Base-by-base conservation (phyloP, 345 rosid species). In the Eucalyptus dawsonii region DNA sequence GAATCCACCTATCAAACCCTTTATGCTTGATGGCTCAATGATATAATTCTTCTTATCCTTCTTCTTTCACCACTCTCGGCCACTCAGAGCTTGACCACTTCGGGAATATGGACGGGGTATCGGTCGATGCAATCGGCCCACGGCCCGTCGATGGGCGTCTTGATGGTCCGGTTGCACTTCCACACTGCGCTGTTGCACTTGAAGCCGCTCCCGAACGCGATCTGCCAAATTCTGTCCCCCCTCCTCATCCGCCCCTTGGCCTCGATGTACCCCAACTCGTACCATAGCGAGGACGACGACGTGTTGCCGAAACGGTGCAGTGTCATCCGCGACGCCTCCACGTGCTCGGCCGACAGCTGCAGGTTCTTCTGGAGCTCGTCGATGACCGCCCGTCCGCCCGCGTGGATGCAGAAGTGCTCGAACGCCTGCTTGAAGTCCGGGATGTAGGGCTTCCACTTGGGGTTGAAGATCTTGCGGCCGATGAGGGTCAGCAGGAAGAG, bases 321-420 rank as follows among this genome's bases (percentile, higher is more conserved):
- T 24, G 99, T 90, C 99, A 96, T 97, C 92, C 96, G 94, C 1
- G 96, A 97, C 2, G 99, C 99, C 81, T 97, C 99, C 15, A 96
- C 97, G 69, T 97, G 96, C 89, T 94, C 95, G 12, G 91, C 92
- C 13, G 96, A 92, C 9, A 97, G 92, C 92, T 95, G 94, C 27
- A 97, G 93, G 91, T 93, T 95, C 97, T 94, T 95, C 80, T 96
- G 96, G 4, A 97, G 91, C 90, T 94, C 98, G 58, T 96, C 99
- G 40, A 97, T 95, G 31, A 97, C 99, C 2, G 98, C 99, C 86
- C 97, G 92, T 14, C 99, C 99, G 14, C 99, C 99, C 2, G 99
- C 99, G 80, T 97, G 99, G 88, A 97, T 95, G 90, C 99, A 96
- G 83, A 96, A 97, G 88, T 97, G 99, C 91, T 97, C 99, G 62